These are phyloP conservation scores for Debaryomyces maramus DNA, from an alignment of 805 yeast genomes.

Conservation along the genomic window DNA sequence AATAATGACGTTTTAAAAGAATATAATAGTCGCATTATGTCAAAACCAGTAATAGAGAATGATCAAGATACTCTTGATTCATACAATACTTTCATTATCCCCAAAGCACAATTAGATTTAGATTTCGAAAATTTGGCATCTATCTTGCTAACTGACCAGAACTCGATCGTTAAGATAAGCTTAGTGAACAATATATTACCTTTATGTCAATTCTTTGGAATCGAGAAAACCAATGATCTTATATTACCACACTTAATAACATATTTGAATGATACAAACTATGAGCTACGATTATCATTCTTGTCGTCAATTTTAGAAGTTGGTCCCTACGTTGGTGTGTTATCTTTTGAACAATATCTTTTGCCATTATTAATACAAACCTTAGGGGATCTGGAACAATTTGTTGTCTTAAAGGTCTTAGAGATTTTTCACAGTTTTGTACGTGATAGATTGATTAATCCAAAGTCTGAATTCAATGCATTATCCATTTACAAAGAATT, in stretches of 20 bases:
- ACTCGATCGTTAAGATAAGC: constrained; percentile 65
- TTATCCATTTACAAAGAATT: constrained; percentile 39
- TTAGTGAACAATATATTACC: constrained; percentile 71
- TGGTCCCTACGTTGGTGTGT: constrained; percentile 77
- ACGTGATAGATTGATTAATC: constrained; percentile 31
- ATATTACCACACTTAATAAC: constrained; percentile 89
- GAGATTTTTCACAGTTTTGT: constrained; percentile 38
- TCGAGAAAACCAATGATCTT: constrained; percentile 84
- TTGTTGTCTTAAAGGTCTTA: constrained; percentile 71
- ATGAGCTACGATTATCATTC: constrained; percentile 66
- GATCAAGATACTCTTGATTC: constrained; percentile 22
- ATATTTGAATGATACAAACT: constrained; percentile 77
- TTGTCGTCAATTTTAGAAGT: constrained; percentile 70
- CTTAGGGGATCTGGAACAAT: constrained; percentile 78
- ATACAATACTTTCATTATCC: constrained; percentile 16
- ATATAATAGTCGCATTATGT: constrained; percentile 8
- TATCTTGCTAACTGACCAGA: constrained; percentile 66
- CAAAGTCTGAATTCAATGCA: constrained; percentile 36
- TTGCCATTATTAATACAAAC: constrained; percentile 84
- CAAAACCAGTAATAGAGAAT: constrained; percentile 16
- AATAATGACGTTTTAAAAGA: constrained; percentile 21
- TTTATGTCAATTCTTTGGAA: constrained; percentile 78
- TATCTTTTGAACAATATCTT: constrained; percentile 83
- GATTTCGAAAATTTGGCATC: constrained; percentile 68
- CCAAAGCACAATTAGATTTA: constrained; percentile 46